A percentile compares a stretch with the other conserved stretches of the same genome.
Conservation (phyloP, 202 grass and related monocot species). For the Zoysia matrella region DNA sequence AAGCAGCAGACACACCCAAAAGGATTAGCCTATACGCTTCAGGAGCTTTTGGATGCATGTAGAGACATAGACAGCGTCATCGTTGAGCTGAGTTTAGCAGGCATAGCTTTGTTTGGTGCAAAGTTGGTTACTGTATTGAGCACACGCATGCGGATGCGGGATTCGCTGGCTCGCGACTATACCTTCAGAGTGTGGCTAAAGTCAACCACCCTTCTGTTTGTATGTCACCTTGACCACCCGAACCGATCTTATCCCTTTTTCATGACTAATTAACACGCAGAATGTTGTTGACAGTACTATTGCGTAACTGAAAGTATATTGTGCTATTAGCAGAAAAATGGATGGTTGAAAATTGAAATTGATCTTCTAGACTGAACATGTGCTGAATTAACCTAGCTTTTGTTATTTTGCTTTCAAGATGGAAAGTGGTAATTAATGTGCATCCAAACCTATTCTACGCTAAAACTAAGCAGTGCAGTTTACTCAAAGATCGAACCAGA, state of each 20-base stretch:
- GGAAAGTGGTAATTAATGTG: not conserved
- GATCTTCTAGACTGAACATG: not conserved
- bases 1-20: not conserved
- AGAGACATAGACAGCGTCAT: no score
- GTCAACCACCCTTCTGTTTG: slow-evolving; percentile 57
- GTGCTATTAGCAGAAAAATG: no score
- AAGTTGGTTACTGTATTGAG: slow-evolving; percentile 2
- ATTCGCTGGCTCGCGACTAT: slow-evolving; percentile 20
- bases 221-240: slow-evolving; percentile 50
- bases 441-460: not conserved
- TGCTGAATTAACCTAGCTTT: not conserved
- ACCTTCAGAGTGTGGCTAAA: slow-evolving; percentile 65
- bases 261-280: slow-evolving; percentile 48
- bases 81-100: slow-evolving; percentile 11
- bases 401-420: slow-evolving; percentile 14
- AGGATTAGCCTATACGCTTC: slow-evolving; percentile 35
- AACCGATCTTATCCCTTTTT: slow-evolving; percentile 17
- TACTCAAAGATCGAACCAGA: slow-evolving; percentile 20
- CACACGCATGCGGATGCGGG: not conserved
- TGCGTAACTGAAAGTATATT: not conserved
- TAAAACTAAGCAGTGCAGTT: slow-evolving; percentile 2
- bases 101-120: slow-evolving; percentile 56
- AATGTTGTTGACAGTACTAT: slow-evolving; percentile 4
- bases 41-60: not conserved
- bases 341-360: no score